Base-by-base conservation (phyloP, 148 eudicot species). In the Chenopodium formosanum region DNA sequence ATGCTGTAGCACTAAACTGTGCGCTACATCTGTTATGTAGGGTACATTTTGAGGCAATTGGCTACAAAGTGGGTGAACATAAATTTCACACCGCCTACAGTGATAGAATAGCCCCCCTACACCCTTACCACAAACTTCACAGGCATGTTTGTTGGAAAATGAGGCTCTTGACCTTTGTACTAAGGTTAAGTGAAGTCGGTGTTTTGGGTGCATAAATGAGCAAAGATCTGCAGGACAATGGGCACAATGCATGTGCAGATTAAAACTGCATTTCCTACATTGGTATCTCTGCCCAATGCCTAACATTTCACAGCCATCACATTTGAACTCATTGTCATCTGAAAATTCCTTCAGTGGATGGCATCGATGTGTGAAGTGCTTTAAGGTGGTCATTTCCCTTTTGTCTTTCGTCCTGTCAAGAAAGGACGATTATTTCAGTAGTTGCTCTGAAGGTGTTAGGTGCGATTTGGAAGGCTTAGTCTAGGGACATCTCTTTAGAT, bases 231-330 rank as follows among this genome's bases (percentile, higher is more conserved):
- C 16, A 23, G 84, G 84, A 32, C 84, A 66, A 27, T 66, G 56
- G 4, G 75, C 79, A 53, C 79, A 82, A 32, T 75, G 70, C 22
- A 69, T 50, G 23, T 75, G 79, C 60, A 76, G 75, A 69, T 76
- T 66, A 31, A 82, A 82, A 37, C 65, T 76, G 79, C 80, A 82
- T 82, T 75, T 63, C 9, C 37, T 63, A 50, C 82, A 73, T 73
- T 80, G 82, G 48, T 72, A 80, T 62, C 82, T 80, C 62, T 80
- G 64, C 25, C 82, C 82, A 9, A 46, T 66, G 19, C 79, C 84
- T 27, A 47, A 56, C 53, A 67, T 82, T 56, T 69, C 58, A 58
- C 79, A 82, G 9, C 81, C 84, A 46, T 78, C 29, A 48, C 84
- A 80, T 16, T 16, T 25, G 58, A 77, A 70, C 46, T 82, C 76